Evolutionary conservation across 345 rosid genomes (phyloP).

Genomic region (Eutrema yunnanense): DNA sequence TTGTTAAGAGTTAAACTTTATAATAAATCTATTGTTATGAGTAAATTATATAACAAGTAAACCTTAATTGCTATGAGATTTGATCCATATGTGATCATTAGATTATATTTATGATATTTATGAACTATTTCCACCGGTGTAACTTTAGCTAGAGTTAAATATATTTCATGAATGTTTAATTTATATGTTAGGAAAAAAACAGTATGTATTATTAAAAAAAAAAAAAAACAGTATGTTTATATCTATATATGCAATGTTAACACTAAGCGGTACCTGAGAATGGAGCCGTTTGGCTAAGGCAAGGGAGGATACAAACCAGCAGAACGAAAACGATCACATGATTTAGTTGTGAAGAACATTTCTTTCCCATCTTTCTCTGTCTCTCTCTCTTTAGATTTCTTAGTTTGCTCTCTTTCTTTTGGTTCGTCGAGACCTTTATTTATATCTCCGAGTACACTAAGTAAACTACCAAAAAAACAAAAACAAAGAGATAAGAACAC

Average conservation of each 20-base stretch:
- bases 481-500: background rate
- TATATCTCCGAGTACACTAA: background rate
- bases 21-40: background rate
- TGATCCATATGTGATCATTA: background rate
- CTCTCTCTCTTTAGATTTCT: background rate
- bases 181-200: too few relatives aligned
- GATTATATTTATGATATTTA: background rate
- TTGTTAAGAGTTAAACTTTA: background rate
- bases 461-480: background rate
- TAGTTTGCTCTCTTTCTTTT: background rate
- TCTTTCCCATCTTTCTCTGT: background rate
- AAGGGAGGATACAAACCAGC: background rate
- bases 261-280: slow-evolving; percentile 1
- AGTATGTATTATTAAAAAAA: too few relatives aligned
- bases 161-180: too few relatives aligned
- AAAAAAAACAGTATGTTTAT: background rate
- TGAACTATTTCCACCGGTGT: background rate
- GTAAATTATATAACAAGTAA: background rate
- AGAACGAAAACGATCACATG: background rate
- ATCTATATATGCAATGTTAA: background rate
- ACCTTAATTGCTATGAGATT: background rate
- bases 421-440: background rate
- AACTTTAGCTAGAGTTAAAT: background rate
- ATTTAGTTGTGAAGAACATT: background rate
- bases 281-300: background rate